Conservation (phyloP, 1,284 basidiomycete species). For the Phellopilus nigrolimitatus region DNA sequence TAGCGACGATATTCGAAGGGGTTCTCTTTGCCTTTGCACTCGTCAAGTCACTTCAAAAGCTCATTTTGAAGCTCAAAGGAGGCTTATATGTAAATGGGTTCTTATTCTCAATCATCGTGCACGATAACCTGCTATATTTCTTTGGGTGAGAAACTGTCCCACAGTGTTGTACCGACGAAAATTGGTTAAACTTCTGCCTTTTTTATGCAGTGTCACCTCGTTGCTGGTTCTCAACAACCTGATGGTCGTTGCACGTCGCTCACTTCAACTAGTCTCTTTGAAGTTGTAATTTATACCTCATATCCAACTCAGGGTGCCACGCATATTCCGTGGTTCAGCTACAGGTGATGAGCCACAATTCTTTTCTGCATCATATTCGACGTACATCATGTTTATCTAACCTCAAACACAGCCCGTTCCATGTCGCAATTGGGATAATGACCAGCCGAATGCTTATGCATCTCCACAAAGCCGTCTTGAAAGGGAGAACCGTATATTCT, state of each 20-base stretch:
- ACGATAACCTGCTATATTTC: too few species aligned
- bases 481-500: background rate
- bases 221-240: constrained; percentile 40
- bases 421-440: constrained; percentile 42
- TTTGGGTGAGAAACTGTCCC: constrained; percentile 33
- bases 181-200: background rate
- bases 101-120: too few species aligned
- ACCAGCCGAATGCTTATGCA: constrained; percentile 42
- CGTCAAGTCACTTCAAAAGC: too few species aligned
- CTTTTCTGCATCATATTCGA: background rate
- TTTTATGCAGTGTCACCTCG: constrained; percentile 27
- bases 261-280: background rate
- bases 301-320: constrained; percentile 17
- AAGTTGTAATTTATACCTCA: background rate
- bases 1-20: too few species aligned
- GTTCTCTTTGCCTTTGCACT: too few species aligned
- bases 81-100: too few species aligned
- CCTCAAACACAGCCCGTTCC: constrained; percentile 38
- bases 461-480: constrained; percentile 30
- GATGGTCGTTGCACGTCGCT: constrained; percentile 37
- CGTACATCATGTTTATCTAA: background rate
- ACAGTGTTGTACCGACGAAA: constrained; percentile 15
- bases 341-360: too few species aligned
- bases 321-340: too few species aligned
- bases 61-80: too few species aligned